Conservation (phyloP, 129 eudicot genomes). For the Helianthus tuberosus region DNA sequence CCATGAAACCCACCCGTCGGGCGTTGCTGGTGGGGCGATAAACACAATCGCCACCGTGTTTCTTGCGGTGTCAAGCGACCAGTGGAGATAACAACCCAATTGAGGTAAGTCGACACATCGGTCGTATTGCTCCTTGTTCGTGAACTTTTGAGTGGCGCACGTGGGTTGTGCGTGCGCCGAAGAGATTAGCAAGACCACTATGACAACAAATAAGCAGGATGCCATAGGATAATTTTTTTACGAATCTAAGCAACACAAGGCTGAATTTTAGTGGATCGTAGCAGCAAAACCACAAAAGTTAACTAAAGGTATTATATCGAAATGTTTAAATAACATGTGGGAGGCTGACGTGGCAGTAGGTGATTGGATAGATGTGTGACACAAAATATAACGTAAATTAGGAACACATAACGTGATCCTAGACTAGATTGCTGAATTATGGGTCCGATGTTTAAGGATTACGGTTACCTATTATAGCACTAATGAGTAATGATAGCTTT, state of each 20-base stretch:
- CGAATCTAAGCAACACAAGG: no score
- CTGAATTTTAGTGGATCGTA: no score
- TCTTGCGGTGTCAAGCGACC: slow-evolving; percentile 40
- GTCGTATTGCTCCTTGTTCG: slow-evolving; percentile 43
- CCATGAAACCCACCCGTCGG: slow-evolving; percentile 82
- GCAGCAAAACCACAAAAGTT: no score
- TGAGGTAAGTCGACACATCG: slow-evolving; percentile 61
- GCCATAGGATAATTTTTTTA: slow-evolving; percentile 21
- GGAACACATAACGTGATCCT: slow-evolving; percentile 6
- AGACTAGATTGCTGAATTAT: slow-evolving; percentile 7
- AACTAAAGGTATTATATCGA: neutral
- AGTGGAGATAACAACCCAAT: slow-evolving; percentile 62
- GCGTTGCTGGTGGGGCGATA: slow-evolving; percentile 53
- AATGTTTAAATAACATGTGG: neutral
- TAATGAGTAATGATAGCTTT: neutral
- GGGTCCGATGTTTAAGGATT: slow-evolving; percentile 19
- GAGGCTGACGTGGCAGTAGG: neutral
- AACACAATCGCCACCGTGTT: slow-evolving; percentile 57
- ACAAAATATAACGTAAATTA: slow-evolving; percentile 17
- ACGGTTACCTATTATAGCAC: slow-evolving; percentile 4
- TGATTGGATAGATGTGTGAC: slow-evolving; percentile 2
- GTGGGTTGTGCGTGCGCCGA: slow-evolving; percentile 32
- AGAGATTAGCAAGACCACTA: slow-evolving; percentile 13
- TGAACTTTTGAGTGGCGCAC: slow-evolving; percentile 62
- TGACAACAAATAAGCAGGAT: slow-evolving; percentile 4